Percentiles rank a stretch among this genome's conserved stretches.
phyloP scores from a whole-genome alignment of 169 alveolate genomes.

The Sarcocystis neurona region DNA sequence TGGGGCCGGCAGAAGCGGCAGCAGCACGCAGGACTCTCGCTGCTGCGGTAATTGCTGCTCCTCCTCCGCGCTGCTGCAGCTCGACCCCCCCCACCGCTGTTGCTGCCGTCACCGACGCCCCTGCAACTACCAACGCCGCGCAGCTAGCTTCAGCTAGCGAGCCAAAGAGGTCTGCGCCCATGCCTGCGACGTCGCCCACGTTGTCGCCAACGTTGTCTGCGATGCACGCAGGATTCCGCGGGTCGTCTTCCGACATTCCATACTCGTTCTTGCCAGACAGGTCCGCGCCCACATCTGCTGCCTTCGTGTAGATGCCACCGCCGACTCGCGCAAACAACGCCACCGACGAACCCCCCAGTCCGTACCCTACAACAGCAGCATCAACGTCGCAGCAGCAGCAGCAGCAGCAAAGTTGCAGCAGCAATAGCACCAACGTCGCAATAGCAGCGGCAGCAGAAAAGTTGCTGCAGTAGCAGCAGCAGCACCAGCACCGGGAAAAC shows the following conservation, averaged over 20 bases:
- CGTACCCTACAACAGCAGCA: conserved; percentile 80
- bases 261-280: conserved; percentile 88
- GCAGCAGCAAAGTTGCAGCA: conserved; percentile 44
- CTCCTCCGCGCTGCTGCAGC: no score
- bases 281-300: conserved; percentile 93
- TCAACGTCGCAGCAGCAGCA: conserved; percentile 2
- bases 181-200: conserved; percentile 94
- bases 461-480: neutral
- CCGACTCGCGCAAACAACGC: conserved; percentile 92
- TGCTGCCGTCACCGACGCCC: conserved; percentile 70
- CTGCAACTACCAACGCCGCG: conserved; percentile 90
- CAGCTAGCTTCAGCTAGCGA: conserved; percentile 91
- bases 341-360: conserved; percentile 89
- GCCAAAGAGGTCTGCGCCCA: conserved; percentile 94
- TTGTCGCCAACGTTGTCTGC: conserved; percentile 95
- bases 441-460: neutral
- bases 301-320: conserved; percentile 94
- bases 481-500: neutral
- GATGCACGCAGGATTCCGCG: conserved; percentile 91
- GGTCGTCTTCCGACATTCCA: conserved; percentile 90
- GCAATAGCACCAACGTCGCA: neutral
- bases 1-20: conserved; percentile 89
- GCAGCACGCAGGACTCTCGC: no score
- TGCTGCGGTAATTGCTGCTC: no score
- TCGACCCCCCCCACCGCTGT: conserved; percentile 9